A percentile compares a stretch with the other conserved stretches of the same genome.
Conservation (phyloP, 2,329 filamentous ascomycete species). For the Colletotrichum sp. region DNA sequence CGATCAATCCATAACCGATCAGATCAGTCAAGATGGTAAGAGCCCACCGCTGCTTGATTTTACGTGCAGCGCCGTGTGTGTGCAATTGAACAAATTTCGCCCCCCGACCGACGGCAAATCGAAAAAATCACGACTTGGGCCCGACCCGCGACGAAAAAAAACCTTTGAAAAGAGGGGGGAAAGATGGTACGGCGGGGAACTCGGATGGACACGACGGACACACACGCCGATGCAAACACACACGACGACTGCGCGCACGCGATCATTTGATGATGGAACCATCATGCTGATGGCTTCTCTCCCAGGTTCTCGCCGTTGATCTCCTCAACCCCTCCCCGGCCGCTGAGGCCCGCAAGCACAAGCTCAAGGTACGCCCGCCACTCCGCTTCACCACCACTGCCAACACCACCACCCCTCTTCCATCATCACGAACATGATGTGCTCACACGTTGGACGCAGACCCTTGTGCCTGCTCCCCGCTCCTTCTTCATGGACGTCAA, state of each 20-base stretch:
- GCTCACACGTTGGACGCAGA: conserved; percentile 54
- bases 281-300: conserved; percentile 27
- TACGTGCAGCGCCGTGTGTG: conserved; percentile 16
- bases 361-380: conserved; percentile 85
- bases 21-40: conserved; percentile 75
- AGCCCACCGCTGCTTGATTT: conserved; percentile 23
- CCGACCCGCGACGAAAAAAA: conserved; percentile 15
- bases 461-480: conserved; percentile 91
- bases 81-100: conserved; percentile 6
- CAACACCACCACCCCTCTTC: background rate
- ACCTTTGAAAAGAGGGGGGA: conserved; percentile 2
- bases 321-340: conserved; percentile 98
- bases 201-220: conserved; percentile 8
- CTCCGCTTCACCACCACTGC: background rate
- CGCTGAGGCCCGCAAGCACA: conserved; percentile 99
- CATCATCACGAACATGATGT: background rate
- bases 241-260: conserved; percentile 7
- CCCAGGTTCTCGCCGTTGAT: conserved; percentile 99
- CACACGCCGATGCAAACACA: background rate
- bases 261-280: conserved; percentile 19
- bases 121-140: conserved; percentile 22
- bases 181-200: conserved; percentile 13
- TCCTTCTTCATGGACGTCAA: conserved; percentile 99
- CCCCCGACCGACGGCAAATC: conserved; percentile 7
- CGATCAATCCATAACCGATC: conserved; percentile 35